phyloP scores from a whole-genome alignment of 176 grass and related monocot genomes.

The Dactylis glomerata region DNA sequence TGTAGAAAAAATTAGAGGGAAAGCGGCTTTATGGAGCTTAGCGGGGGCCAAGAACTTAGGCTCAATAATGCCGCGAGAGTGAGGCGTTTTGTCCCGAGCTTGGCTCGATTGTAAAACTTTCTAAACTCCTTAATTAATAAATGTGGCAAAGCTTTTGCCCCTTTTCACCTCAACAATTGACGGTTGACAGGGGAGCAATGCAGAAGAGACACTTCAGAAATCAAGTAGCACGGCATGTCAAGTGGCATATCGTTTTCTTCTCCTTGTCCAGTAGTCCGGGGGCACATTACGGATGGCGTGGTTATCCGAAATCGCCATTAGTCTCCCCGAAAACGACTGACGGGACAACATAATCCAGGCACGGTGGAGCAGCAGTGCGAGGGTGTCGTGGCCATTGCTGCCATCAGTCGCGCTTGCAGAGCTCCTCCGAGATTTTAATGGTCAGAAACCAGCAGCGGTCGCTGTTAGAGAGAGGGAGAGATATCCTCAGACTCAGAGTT shows the following conservation, averaged over 20 bases:
- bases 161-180: too few relatives aligned
- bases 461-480: not conserved
- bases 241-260: not conserved
- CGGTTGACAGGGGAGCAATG: not conserved
- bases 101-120: too few relatives aligned
- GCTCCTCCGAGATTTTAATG: not conserved
- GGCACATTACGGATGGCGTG: not conserved
- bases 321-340: conserved; percentile 25
- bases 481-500: not conserved
- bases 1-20: too few relatives aligned
- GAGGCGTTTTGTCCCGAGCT: too few relatives aligned
- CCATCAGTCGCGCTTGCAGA: conserved; percentile 3
- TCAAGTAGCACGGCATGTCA: not conserved
- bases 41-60: too few relatives aligned
- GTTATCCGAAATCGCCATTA: conserved; percentile 15
- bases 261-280: not conserved
- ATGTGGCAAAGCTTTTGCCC: too few relatives aligned
- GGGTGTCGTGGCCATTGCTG: conserved; percentile 18
- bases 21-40: too few relatives aligned
- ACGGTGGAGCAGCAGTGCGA: not conserved
- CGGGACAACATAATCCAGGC: conserved; percentile 1
- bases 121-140: too few relatives aligned
- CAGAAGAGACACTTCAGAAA: not conserved
- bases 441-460: not conserved
- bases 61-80: too few relatives aligned